Percentiles rank a stretch among this genome's conserved stretches.
These are phyloP conservation scores for Mucor piriformis DNA, from an alignment of 371 early-diverging fungal genomes.

Conservation along the genomic window DNA sequence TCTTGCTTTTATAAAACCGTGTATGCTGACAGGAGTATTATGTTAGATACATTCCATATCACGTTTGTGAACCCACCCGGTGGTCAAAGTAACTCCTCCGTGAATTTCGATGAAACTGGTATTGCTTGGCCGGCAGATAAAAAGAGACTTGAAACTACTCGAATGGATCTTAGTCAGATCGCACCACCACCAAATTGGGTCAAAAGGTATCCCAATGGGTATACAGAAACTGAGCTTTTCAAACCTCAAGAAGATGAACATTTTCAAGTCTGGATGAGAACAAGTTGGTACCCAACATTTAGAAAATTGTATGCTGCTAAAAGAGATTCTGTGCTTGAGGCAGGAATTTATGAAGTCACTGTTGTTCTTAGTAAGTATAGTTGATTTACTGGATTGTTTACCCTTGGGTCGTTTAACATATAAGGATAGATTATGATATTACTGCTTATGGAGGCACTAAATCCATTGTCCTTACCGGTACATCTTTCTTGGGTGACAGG, in stretches of 20 bases:
- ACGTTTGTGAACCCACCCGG: conserved; percentile 52
- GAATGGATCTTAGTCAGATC: conserved; percentile 44
- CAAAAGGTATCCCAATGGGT: conserved; percentile 49
- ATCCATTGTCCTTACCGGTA: conserved; percentile 91
- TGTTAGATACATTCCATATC: conserved; percentile 57
- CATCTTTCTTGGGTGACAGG: conserved; percentile 92
- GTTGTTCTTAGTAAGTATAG: conserved; percentile 54
- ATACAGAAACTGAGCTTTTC: conserved; percentile 57
- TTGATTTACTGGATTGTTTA: background rate
- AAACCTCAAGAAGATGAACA: conserved; percentile 73
- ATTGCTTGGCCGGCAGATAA: conserved; percentile 87
- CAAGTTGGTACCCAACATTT: conserved; percentile 89
- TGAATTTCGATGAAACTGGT: conserved; percentile 56
- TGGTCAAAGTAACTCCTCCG: conserved; percentile 25
- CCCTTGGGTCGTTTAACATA: too few species aligned
- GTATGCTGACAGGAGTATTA: background rate
- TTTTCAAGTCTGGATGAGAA: conserved; percentile 95
- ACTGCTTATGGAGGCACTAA: conserved; percentile 90
- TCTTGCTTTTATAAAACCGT: too few species aligned
- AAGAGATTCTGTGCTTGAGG: conserved; percentile 46
- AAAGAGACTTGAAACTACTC: conserved; percentile 58
- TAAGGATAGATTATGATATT: conserved; percentile 78
- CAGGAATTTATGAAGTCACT: conserved; percentile 60
- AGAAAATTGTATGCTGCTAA: conserved; percentile 85
- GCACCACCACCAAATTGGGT: conserved; percentile 73